Conservation (phyloP, 441 rosid genomes). For the Biscutella auriculata region DNA sequence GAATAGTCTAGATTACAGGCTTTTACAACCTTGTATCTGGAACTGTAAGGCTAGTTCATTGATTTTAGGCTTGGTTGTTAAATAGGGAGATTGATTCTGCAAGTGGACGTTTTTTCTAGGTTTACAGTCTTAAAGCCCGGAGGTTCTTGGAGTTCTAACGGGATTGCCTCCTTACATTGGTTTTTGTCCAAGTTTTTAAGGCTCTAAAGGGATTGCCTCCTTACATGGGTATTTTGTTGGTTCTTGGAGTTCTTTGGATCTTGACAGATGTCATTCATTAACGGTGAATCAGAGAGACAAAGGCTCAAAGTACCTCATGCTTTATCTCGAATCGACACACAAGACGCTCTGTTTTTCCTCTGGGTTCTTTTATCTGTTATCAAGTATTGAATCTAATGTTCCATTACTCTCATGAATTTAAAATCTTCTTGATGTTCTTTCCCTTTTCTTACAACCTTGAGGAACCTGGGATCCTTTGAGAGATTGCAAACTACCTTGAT, state of each 20-base stretch:
- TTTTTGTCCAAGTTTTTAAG: constrained; percentile 90
- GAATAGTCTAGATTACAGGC: no score
- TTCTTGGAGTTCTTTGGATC: constrained; percentile 96
- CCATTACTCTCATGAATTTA: not conserved
- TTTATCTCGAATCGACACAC: constrained; percentile 82
- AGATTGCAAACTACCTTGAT: constrained; percentile 81
- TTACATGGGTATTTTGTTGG: constrained; percentile 82
- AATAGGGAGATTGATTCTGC: not conserved
- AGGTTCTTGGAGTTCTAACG: no score
- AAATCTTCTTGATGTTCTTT: not conserved
- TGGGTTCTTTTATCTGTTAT: constrained; percentile 85
- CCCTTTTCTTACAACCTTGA: constrained; percentile 43
- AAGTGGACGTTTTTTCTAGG: no score
- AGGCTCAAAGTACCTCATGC: constrained; percentile 92
- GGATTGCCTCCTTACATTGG: no score
- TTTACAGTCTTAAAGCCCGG: no score
- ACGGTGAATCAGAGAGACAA: constrained; percentile 84
- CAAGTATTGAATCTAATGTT: constrained; percentile 34
- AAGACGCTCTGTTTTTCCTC: constrained; percentile 84
- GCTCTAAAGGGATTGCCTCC: constrained; percentile 93
- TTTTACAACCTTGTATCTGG: no score
- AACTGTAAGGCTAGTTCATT: no score
- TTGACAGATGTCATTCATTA: constrained; percentile 93
- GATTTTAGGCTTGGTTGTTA: not conserved
- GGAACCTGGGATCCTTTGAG: constrained; percentile 88